phyloP scores from a whole-genome alignment of 345 rosid species.

The Pseudoturritis turrita region DNA sequence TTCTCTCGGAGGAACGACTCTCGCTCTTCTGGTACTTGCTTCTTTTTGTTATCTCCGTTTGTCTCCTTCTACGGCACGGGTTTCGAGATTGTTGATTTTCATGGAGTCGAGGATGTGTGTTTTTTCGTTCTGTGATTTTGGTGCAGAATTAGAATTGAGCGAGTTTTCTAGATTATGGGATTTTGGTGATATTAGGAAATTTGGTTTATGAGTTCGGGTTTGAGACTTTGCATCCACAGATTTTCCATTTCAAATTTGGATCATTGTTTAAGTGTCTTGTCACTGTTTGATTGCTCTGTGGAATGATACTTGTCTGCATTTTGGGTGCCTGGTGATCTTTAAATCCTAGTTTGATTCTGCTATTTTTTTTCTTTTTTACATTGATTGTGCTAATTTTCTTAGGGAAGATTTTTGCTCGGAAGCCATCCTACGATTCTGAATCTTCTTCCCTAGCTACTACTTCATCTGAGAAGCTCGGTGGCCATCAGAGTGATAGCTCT shows the following conservation, averaged over 20 bases:
- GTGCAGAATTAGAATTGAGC: neutral
- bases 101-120: neutral
- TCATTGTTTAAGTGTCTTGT: neutral
- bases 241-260: neutral
- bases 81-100: slow-evolving; percentile 24
- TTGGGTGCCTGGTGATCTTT: neutral
- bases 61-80: neutral
- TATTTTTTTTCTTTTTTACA: neutral
- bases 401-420: slow-evolving; percentile 71
- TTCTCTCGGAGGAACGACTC: slow-evolving; percentile 47
- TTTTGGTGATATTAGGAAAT: neutral
- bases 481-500: slow-evolving; percentile 38
- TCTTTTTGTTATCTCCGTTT: neutral
- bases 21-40: slow-evolving; percentile 41
- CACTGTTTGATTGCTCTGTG: neutral
- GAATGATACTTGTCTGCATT: neutral
- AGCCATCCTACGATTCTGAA: slow-evolving; percentile 57
- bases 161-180: neutral
- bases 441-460: slow-evolving; percentile 47
- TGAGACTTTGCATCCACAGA: neutral
- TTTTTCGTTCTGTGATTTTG: slow-evolving; percentile 8
- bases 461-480: slow-evolving; percentile 55
- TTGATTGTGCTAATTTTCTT: slow-evolving; percentile 9
- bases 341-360: slow-evolving; percentile 32
- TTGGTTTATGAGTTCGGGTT: neutral